phyloP scores from a whole-genome alignment of 306 rosid species.

The Abrus pulchellus region DNA sequence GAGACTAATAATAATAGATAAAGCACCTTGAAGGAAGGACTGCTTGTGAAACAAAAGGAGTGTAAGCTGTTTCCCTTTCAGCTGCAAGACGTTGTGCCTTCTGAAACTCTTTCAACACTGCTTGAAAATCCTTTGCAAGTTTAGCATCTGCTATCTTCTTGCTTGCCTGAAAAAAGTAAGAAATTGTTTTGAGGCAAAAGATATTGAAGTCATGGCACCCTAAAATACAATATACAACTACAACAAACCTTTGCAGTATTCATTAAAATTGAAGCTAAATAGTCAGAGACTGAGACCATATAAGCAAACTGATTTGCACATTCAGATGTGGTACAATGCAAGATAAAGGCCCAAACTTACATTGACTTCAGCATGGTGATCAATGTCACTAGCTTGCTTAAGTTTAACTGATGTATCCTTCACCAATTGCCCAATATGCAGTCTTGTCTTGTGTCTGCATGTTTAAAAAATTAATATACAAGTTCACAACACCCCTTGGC shows the following conservation, averaged over 20 bases:
- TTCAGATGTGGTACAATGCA: constrained; percentile 14
- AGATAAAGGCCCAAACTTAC: constrained; percentile 61
- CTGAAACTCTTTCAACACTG: constrained; percentile 93
- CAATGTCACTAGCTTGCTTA: constrained; percentile 94
- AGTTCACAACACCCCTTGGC: constrained; percentile 15
- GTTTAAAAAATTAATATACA: constrained; percentile 30
- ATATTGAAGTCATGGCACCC: constrained; percentile 28
- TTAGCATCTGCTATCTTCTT: constrained; percentile 98
- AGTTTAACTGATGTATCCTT: constrained; percentile 95
- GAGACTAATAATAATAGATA: constrained; percentile 33
- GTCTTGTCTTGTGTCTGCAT: constrained; percentile 95
- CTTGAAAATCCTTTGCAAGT: constrained; percentile 98
- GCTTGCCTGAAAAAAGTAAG: constrained; percentile 70
- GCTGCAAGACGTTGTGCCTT: constrained; percentile 98
- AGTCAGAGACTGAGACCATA: constrained; percentile 16
- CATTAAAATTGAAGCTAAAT: constrained; percentile 10
- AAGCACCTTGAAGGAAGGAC: constrained; percentile 81
- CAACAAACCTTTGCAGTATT: neutral
- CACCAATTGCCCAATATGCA: constrained; percentile 94
- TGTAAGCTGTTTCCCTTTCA: constrained; percentile 96
- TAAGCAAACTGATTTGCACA: constrained; percentile 18
- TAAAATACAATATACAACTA: constrained; percentile 20
- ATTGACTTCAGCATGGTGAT: constrained; percentile 80
- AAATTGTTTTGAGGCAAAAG: constrained; percentile 19
- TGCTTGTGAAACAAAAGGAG: constrained; percentile 87